Evolutionary conservation across 2,329 filamentous ascomycete species (phyloP), one percentile per base, ranked within the genome.

Genomic region (Leptosphaerulina australis): DNA sequence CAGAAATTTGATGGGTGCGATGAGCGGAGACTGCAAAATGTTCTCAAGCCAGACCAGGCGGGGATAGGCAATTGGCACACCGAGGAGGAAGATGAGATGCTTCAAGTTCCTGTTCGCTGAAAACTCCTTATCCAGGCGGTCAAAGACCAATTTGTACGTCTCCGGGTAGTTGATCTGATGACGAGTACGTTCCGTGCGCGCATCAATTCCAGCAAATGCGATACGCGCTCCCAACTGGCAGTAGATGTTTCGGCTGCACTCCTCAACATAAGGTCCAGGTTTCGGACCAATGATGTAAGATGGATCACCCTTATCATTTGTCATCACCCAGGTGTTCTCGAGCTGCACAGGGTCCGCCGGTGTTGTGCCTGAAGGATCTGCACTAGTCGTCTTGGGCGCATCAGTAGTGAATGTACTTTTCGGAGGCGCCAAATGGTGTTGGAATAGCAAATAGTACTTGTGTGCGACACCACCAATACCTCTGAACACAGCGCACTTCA

Each of bases 21-120:
- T 92, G 18, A 97, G 62, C 0, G 93, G 92, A 53, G 90, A 95
- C 12, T 83, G 83, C 62, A 97, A 83, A 50, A 97, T 88, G 66
- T 96, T 97, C 71, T 97, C 93, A 4, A 97, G 81, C 93, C 93
- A 97, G n/a, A 92, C 94, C 44, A 97, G 80, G 62, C 93, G 90
- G 1, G 79, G 80, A 57, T 83, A 80, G 1, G 78, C 77, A 62
- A 95, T 93, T 0, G 91, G 90, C 17, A 89, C 85, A 47, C 88
- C 88, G 2, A 87, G 76, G 9, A 87, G 73, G 17, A 87, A 71
- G 29, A 87, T 76, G 17, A 87, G 67, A 63, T 87, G 84, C 71
- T 84, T 86, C 66, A 87, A 81, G 14, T 81, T 76, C 21, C 78
- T 79, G 47, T 81, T 78, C 0, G 76, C 77, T 0, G 71, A 64